phyloP scores from a whole-genome alignment of 2,329 filamentous ascomycete genomes.

The Dendryphion nanum region DNA sequence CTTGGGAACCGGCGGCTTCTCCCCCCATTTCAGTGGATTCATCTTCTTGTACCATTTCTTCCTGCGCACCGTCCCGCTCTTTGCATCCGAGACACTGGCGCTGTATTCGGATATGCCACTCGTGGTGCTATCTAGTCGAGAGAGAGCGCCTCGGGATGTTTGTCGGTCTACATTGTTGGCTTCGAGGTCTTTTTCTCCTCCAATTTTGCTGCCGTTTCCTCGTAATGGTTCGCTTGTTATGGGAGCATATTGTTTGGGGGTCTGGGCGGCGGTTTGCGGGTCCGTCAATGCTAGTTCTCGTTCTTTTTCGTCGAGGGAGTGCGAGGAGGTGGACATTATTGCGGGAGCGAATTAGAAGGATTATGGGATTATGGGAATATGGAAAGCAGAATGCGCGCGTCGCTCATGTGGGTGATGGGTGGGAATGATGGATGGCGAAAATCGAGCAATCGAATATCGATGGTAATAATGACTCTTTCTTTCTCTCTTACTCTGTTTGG shows the following conservation, averaged over 20 bases:
- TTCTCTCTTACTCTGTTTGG: no score
- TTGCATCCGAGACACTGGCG: constrained; percentile 27
- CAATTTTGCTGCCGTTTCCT: constrained; percentile 30
- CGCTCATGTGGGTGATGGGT: no score
- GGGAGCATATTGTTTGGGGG: constrained; percentile 39
- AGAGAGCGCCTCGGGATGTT: constrained; percentile 19
- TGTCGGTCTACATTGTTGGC: constrained; percentile 15
- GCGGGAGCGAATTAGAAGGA: background rate
- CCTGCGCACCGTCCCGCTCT: constrained; percentile 21
- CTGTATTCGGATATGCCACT: constrained; percentile 28
- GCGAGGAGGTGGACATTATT: constrained; percentile 5
- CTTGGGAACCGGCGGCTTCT: constrained; percentile 55
- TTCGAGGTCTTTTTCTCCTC: constrained; percentile 34
- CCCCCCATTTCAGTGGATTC: constrained; percentile 50
- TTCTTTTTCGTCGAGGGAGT: constrained; percentile 33
- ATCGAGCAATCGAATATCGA: no score
- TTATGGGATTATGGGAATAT: no score
- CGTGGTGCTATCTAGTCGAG: constrained; percentile 26
- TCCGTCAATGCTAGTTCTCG: constrained; percentile 38
- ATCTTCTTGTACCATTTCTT: constrained; percentile 62
- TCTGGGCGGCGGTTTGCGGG: constrained; percentile 31
- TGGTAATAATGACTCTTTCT: no score
- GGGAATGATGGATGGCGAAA: no score
- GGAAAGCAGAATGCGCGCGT: no score
- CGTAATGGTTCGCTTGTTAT: constrained; percentile 38